phyloP scores from a whole-genome alignment of 805 yeast species.

The Saturnispora gosingensis region DNA sequence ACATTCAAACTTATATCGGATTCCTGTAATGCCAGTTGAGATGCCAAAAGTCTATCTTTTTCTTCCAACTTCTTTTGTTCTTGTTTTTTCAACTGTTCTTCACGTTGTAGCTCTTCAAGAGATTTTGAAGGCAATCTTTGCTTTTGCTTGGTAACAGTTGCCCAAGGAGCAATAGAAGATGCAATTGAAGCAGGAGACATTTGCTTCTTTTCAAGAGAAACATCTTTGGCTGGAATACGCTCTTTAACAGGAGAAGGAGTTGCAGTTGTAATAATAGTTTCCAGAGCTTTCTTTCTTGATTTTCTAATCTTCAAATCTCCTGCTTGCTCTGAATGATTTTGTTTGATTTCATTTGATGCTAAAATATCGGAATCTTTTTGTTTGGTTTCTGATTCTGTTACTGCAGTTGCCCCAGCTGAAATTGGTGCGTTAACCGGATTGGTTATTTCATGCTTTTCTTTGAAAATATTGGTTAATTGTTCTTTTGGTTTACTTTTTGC shows the following conservation, averaged over 20 bases:
- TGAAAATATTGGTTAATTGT: background rate
- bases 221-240: background rate
- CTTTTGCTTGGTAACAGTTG: slow-evolving; percentile 18
- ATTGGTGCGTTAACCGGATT: background rate
- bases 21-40: slow-evolving; percentile 16
- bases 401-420: background rate
- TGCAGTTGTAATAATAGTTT: slow-evolving; percentile 36
- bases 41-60: slow-evolving; percentile 18
- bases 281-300: background rate
- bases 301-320: background rate
- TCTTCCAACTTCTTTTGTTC: slow-evolving; percentile 17
- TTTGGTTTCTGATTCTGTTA: background rate
- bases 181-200: background rate
- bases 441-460: background rate
- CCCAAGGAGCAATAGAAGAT: slow-evolving; percentile 28
- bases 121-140: slow-evolving; percentile 36
- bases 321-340: background rate
- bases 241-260: slow-evolving; percentile 49
- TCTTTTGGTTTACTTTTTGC: background rate
- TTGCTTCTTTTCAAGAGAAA: background rate
- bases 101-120: slow-evolving; percentile 53
- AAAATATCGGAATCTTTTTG: background rate
- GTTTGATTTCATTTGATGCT: background rate
- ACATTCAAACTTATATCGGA: slow-evolving; percentile 1
- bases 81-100: slow-evolving; percentile 31